Evolutionary conservation across 805 yeast genomes (phyloP), one percentile per base, ranked within the genome.

Genomic region (Lipomyces spencermartinsiae): DNA sequence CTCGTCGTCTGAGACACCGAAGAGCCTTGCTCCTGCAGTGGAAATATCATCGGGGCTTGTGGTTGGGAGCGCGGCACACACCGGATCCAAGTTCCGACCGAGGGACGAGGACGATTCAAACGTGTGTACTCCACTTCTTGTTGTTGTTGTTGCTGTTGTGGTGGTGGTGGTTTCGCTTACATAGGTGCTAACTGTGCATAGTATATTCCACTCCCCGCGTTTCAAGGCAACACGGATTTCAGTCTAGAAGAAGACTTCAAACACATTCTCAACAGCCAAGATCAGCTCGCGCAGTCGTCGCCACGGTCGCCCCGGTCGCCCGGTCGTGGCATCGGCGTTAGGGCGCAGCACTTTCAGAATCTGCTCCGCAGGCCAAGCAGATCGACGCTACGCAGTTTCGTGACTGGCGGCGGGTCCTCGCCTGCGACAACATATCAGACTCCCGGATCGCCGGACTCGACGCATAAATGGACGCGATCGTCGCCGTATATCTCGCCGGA

Each of bases 201-300:
- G 56, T 25, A 31, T 25, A 53, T 53, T 31, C 34, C 56, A n/a
- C 56, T 53, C 35, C 56, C 56, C n/a, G 14, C 34, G 19, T 25
- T 53, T 31, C 56, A 53, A 5, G 58, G 35, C 7, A 56, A 61
- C 43, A 46, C 59, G 35, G 68, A 61, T 6, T 72, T 72, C 58
- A 67, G 69, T 55, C 67, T 72, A 9, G 74, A 72, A 46, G 74
- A 70, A 29, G 74, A 72, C 46, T 72, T 72, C 63, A 73, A 73
- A 9, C 58, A 60, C 33, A 67, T 69, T 25, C 39, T 69, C 9
- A 58, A 64, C 49, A 59, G 49, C 29, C 72, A 63, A 25, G 16
- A 25, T n/a, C 61, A 63, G 43, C 53, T 10, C n/a, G 53, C 49
- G n/a, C 58, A 35, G 35, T 14, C 56, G 10, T 35, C 65, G 19